Evolutionary conservation across 2,329 filamentous ascomycete genomes (phyloP).

Genomic region (Cordyceps tenuipes): DNA sequence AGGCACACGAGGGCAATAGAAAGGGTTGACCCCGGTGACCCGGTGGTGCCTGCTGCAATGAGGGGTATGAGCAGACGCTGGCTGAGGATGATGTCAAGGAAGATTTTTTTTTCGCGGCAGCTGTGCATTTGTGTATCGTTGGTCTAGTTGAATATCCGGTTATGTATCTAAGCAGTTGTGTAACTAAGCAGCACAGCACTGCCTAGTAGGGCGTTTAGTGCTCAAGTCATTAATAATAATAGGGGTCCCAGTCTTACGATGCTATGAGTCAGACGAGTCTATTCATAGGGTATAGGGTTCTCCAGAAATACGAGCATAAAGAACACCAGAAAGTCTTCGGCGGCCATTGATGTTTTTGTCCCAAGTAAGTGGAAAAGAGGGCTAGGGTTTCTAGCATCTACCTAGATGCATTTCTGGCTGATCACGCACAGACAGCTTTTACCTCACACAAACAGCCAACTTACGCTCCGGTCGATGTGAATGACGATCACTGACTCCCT

Average conservation of each 20-base stretch:
- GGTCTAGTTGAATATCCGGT: neutral
- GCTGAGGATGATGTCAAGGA: neutral
- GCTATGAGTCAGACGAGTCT: neutral
- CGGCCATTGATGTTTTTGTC: no score
- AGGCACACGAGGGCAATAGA: neutral
- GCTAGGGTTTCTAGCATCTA: no score
- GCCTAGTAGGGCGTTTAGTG: neutral
- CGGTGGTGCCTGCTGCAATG: slow-evolving; percentile 1
- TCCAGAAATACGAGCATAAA: no score
- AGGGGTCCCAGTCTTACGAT: neutral
- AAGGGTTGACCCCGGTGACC: neutral
- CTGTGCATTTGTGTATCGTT: neutral
- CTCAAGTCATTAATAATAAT: neutral
- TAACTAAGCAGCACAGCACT: neutral
- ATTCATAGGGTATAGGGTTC: no score
- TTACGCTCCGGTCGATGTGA: no score
- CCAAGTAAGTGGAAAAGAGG: no score
- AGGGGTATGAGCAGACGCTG: neutral
- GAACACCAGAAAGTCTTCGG: no score
- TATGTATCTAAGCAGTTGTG: slow-evolving; percentile 4
- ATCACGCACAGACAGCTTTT: no score
- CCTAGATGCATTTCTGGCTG: no score
- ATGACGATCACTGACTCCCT: no score
- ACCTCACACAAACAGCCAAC: no score
- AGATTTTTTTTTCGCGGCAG: neutral